A percentile compares a stretch with the other conserved stretches of the same genome.
These are phyloP conservation scores for Plasmodium vivax DNA, from an alignment of 169 alveolate species.

Conservation along the genomic window DNA sequence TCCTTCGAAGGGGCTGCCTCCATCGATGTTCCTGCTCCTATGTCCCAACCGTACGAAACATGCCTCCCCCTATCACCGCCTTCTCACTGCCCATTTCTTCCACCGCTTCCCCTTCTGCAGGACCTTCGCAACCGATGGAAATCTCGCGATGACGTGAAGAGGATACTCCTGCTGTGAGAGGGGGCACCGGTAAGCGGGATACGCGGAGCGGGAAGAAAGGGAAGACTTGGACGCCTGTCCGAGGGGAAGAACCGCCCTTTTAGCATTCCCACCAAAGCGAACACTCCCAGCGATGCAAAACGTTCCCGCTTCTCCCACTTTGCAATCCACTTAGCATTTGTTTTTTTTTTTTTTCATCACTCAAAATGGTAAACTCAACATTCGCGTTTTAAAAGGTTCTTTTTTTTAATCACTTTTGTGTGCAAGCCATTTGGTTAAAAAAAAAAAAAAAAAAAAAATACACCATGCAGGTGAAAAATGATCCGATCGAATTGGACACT, in stretches of 20 bases:
- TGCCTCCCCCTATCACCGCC: not conserved
- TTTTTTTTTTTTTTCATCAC: not conserved
- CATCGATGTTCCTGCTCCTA: not conserved
- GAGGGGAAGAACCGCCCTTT: not conserved
- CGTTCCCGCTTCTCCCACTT: not conserved
- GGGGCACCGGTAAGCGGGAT: not conserved
- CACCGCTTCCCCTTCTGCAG: slow-evolving; percentile 1
- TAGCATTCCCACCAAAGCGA: not conserved
- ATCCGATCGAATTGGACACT: not conserved
- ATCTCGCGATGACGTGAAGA: slow-evolving; percentile 51
- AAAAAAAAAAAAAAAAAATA: slow-evolving; percentile 25
- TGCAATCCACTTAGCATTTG: not conserved
- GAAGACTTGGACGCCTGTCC: not conserved
- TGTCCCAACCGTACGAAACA: not conserved
- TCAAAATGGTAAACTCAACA: not conserved
- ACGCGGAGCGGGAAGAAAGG: not conserved
- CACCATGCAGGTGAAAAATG: not conserved
- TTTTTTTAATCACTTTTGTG: not conserved
- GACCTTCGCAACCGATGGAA: slow-evolving; percentile 70
- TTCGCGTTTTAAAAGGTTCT: slow-evolving; percentile 14
- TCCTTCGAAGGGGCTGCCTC: not conserved
- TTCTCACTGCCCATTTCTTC: not conserved
- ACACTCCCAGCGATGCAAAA: not conserved
- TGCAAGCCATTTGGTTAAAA: not conserved
- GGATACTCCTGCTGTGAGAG: slow-evolving; percentile 7